Percentiles rank a stretch among this genome's conserved stretches.
Conservation (phyloP, 257 asterid species). For the Solanum etuberosum region DNA sequence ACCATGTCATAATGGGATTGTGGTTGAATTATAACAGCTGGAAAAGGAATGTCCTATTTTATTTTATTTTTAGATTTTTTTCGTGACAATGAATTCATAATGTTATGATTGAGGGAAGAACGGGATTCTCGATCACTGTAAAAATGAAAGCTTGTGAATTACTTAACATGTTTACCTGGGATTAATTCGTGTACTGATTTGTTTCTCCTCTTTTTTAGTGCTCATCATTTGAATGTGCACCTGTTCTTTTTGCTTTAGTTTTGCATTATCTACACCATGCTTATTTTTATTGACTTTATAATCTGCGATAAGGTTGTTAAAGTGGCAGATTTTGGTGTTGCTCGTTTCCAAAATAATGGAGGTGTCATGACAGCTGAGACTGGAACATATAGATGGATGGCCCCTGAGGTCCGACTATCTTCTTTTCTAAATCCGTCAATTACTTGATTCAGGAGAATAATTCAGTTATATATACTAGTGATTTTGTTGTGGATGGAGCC, state of each 20-base stretch:
- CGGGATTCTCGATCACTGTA: neutral
- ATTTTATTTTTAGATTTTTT: neutral
- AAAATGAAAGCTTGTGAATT: neutral
- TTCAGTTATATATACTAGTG: neutral
- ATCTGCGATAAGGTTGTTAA: slow-evolving; percentile 27
- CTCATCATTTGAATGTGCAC: neutral
- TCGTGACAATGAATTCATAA: neutral
- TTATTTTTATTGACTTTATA: slow-evolving; percentile 16
- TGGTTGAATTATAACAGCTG: neutral
- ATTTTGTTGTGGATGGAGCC: neutral
- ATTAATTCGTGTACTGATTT: neutral
- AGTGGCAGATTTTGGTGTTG: slow-evolving; percentile 40
- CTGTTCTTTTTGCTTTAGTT: neutral
- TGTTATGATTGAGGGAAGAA: neutral
- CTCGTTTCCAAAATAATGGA: slow-evolving; percentile 25
- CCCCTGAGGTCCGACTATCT: slow-evolving; percentile 25
- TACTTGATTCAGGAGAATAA: neutral
- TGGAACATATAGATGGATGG: slow-evolving; percentile 38
- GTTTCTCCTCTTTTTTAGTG: neutral
- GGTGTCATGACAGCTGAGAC: slow-evolving; percentile 43
- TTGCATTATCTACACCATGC: neutral
- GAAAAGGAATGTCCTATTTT: neutral
- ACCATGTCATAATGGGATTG: neutral
- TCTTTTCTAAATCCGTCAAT: neutral
- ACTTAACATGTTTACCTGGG: neutral